These are phyloP conservation scores for Psidium guajava DNA, from an alignment of 345 rosid genomes.

Conservation along the genomic window DNA sequence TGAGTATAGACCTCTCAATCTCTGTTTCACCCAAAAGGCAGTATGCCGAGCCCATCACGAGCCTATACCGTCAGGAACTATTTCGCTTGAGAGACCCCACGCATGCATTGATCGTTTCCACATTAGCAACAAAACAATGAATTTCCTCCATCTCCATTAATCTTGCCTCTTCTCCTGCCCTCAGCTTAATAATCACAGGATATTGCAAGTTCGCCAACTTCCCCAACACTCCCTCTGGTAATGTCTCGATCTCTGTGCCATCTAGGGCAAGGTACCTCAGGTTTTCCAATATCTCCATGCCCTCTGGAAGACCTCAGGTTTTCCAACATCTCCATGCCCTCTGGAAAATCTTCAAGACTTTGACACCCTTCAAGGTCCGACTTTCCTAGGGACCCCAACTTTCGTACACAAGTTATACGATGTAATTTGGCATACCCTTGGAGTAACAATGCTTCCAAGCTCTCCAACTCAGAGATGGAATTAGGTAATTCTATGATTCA, in stretches of 20 bases:
- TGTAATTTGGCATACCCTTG: accelerated
- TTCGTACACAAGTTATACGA: constrained; percentile 2
- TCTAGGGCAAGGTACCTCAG: not conserved
- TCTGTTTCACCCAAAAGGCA: not conserved
- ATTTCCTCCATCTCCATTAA: not conserved
- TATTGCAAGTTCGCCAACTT: not conserved
- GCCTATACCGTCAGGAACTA: accelerated
- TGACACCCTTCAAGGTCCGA: not conserved
- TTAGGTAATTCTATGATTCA: not conserved
- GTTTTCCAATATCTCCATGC: constrained; percentile 3
- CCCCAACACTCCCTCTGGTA: not conserved
- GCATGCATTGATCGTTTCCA: not conserved
- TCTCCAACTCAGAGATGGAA: not conserved
- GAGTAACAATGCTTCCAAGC: constrained; percentile 1
- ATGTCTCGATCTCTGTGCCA: not conserved
- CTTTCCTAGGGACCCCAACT: not conserved
- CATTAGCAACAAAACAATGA: not conserved
- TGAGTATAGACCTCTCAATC: not conserved
- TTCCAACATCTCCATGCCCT: constrained; percentile 4
- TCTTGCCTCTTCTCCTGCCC: not conserved
- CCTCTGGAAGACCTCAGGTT: constrained; percentile 2
- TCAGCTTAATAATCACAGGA: accelerated
- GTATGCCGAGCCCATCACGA: not conserved
- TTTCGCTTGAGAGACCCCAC: not conserved
- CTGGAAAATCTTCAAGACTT: not conserved